phyloP scores from a whole-genome alignment of 495 filamentous ascomycete species.

The Lophiotrema nucula region DNA sequence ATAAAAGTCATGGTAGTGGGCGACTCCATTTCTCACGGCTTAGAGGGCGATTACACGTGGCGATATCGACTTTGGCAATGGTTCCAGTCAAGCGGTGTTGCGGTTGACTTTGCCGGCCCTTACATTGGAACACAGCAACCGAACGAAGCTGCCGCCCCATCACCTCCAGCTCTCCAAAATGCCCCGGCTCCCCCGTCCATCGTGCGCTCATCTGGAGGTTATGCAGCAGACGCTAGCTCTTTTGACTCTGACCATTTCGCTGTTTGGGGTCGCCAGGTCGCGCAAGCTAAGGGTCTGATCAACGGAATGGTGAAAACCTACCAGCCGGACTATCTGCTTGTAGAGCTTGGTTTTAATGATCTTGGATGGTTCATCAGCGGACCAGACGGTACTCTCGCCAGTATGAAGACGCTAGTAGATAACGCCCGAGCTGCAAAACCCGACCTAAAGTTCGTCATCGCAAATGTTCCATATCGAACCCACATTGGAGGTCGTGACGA shows the following conservation, averaged over 20 bases:
- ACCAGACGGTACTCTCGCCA: not conserved
- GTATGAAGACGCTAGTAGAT: conserved; percentile 1
- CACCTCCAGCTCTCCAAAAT: not conserved
- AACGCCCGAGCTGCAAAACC: not conserved
- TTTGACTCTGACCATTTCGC: not conserved
- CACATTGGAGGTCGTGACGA: not conserved
- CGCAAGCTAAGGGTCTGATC: not conserved
- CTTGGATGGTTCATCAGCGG: conserved; percentile 5
- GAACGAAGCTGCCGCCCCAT: not conserved
- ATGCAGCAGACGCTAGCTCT: not conserved
- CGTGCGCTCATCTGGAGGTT: not conserved
- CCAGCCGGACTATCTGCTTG: conserved; percentile 1
- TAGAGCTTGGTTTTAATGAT: conserved; percentile 12
- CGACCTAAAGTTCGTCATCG: not conserved
- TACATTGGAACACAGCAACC: not conserved
- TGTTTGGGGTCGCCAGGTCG: conserved; percentile 1
- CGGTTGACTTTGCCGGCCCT: conserved; percentile 4
- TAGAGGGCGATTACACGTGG: conserved; percentile 4
- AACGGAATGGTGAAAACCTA: not conserved
- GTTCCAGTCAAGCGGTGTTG: not conserved
- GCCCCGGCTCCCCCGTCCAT: not conserved
- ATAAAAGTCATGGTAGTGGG: conserved; percentile 6
- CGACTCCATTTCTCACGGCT: conserved; percentile 8
- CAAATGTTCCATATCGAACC: not conserved
- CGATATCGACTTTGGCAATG: conserved; percentile 6